Evolutionary conservation across 768 basidiomycete species (phyloP), one percentile per base, ranked within the genome.

Genomic region (Ramaria sp.): DNA sequence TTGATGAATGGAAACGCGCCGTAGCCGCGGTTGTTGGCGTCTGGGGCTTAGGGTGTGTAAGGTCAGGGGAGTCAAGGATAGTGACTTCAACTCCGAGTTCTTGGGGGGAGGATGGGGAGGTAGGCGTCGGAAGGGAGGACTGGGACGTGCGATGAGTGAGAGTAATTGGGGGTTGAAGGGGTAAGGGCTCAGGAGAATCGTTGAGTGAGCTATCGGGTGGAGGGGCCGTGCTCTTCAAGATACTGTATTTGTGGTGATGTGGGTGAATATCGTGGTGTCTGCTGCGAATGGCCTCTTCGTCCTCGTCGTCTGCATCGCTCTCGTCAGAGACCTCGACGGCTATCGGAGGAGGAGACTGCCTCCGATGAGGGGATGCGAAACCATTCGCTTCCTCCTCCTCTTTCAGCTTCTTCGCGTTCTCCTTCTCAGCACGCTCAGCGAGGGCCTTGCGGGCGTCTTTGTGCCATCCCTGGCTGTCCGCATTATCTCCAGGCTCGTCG

Each of bases 251-350:
- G 51, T 53, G 51, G 28, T 53, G 51, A 53, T 53, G 51, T 10
- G 37, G 51, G 44, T 42, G 56, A 30, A 3, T 70, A 69, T 47
- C 76, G 67, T 50, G 69, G 68, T 48, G 12, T 52, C 56, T 12
- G 57, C 41, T 56, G 7, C 63, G 55, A 3, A 59, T 12, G 30
- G 27, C 53, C 20, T 67, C 68, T 5, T 69, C 64, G 41, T 72
- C 52, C 39, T 79, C 78, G 53, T 85, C 83, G 20, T 74, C 78
- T 38, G 62, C 74, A n/a, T 86, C 87, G 59, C 86, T 87, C 64
- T 88, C 85, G 64, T 88, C 88, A 59, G 85, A 88, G 61, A 87
- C 52, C 62, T 88, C 85, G 25, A 84, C 79, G 25, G 82, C 75
- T 42, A 88, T 86, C 3, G 87, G 86, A 6, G 83, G 85, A 13